Percentiles rank a stretch among this genome's conserved stretches.
Evolutionary conservation across 1,284 basidiomycete species (phyloP).

Genomic region (Cutaneotrichosporon arboriforme): DNA sequence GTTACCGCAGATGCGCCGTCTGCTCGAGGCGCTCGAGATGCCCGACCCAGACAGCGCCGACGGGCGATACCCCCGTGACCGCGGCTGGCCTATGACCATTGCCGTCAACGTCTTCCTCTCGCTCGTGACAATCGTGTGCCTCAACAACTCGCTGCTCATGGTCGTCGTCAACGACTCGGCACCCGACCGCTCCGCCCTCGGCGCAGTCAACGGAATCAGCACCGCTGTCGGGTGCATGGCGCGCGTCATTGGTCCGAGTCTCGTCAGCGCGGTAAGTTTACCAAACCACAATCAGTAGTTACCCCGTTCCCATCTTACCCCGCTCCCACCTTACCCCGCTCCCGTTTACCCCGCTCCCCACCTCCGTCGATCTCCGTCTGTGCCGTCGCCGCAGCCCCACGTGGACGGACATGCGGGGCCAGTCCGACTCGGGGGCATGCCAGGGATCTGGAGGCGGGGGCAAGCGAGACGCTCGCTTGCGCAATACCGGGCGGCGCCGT

Average conservation of each 20-base stretch:
- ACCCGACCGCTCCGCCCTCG: slow-evolving; percentile 38
- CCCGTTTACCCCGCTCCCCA: too few relatives aligned
- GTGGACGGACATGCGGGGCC: too few relatives aligned
- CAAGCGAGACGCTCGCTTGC: neutral
- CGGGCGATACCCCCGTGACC: slow-evolving; percentile 17
- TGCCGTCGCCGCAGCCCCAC: too few relatives aligned
- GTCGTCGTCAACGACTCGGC: slow-evolving; percentile 39
- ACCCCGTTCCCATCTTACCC: neutral
- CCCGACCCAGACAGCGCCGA: slow-evolving; percentile 7
- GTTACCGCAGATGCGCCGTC: slow-evolving; percentile 31
- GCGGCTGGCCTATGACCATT: slow-evolving; percentile 33
- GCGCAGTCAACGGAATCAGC: slow-evolving; percentile 43
- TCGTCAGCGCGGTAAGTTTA: slow-evolving; percentile 31
- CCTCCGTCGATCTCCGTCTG: too few relatives aligned
- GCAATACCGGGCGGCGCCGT: neutral
- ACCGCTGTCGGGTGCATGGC: slow-evolving; percentile 42
- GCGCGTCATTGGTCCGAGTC: slow-evolving; percentile 39
- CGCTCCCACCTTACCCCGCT: too few relatives aligned
- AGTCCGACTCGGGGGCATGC: too few relatives aligned
- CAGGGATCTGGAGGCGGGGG: neutral
- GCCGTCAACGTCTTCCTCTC: slow-evolving; percentile 33
- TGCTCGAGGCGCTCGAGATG: slow-evolving; percentile 30
- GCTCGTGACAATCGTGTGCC: slow-evolving; percentile 31
- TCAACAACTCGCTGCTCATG: slow-evolving; percentile 36
- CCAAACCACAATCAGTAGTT: neutral